phyloP scores from a whole-genome alignment of 1,284 basidiomycete species.

The Leccinum griseonigrum region DNA sequence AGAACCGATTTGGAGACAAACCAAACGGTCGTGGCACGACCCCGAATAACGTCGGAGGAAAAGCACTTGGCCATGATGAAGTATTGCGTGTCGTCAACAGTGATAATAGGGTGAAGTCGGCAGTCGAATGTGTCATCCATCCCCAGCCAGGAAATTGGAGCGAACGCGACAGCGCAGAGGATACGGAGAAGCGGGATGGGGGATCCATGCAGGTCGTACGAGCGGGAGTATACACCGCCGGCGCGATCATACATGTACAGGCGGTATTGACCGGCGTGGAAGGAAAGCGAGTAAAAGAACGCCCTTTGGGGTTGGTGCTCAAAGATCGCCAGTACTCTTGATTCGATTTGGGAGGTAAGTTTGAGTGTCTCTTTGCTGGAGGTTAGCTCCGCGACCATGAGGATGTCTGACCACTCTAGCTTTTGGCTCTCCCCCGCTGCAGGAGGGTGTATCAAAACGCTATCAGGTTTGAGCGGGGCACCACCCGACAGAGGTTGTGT shows the following conservation, averaged over 20 bases:
- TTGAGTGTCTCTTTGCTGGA: neutral
- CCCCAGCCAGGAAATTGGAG: neutral
- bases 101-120: neutral
- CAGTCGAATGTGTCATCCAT: neutral
- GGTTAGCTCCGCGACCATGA: neutral
- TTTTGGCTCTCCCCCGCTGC: neutral
- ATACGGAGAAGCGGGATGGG: neutral
- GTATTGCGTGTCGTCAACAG: neutral
- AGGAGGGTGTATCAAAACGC: neutral
- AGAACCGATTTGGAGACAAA: neutral
- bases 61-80: neutral
- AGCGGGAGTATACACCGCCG: neutral
- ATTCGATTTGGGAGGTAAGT: neutral
- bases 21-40: neutral
- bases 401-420: neutral
- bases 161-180: neutral
- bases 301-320: neutral
- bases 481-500: neutral
- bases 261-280: neutral
- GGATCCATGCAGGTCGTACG: neutral
- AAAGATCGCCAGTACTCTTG: neutral
- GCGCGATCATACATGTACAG: neutral
- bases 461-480: neutral
- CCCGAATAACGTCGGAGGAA: neutral
- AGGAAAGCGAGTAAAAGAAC: neutral